A percentile compares a stretch with the other conserved stretches of the same genome.
Evolutionary conservation across 129 eudicot genomes (phyloP).

Genomic region (Centella asiatica): DNA sequence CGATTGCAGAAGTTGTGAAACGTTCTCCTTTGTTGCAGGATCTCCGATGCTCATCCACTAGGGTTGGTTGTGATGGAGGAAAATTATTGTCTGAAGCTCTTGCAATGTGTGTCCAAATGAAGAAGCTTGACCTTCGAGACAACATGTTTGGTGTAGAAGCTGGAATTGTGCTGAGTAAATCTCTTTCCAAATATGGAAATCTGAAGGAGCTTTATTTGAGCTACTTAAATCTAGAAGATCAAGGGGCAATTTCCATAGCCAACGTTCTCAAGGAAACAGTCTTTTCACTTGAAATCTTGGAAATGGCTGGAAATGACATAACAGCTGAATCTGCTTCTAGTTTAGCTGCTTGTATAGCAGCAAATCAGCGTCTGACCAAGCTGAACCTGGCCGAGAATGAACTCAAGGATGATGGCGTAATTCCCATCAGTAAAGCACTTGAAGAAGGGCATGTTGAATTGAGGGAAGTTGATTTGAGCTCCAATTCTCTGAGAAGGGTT

Average conservation of each 20-base stretch:
- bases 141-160: constrained; percentile 66
- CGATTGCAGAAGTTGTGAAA: constrained; percentile 45
- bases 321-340: constrained; percentile 48
- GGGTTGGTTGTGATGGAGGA: constrained; percentile 60
- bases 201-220: constrained; percentile 50
- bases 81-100: constrained; percentile 49
- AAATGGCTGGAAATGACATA: constrained; percentile 79
- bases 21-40: constrained; percentile 45
- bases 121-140: constrained; percentile 57
- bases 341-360: constrained; percentile 42
- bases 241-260: constrained; percentile 39
- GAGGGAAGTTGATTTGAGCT: constrained; percentile 63
- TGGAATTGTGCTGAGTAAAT: constrained; percentile 44
- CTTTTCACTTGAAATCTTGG: constrained; percentile 47
- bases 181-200: constrained; percentile 20
- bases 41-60: constrained; percentile 60
- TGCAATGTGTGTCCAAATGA: constrained; percentile 27
- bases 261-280: constrained; percentile 40
- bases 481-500: constrained; percentile 53
- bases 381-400: constrained; percentile 62
- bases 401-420: constrained; percentile 66
- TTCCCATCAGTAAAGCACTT: constrained; percentile 54
- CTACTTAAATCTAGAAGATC: constrained; percentile 52
- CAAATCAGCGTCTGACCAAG: constrained; percentile 44
- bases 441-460: constrained; percentile 50